Conservation (phyloP, 2,329 filamentous ascomycete genomes). For the Akanthomyces muscarius region DNA sequence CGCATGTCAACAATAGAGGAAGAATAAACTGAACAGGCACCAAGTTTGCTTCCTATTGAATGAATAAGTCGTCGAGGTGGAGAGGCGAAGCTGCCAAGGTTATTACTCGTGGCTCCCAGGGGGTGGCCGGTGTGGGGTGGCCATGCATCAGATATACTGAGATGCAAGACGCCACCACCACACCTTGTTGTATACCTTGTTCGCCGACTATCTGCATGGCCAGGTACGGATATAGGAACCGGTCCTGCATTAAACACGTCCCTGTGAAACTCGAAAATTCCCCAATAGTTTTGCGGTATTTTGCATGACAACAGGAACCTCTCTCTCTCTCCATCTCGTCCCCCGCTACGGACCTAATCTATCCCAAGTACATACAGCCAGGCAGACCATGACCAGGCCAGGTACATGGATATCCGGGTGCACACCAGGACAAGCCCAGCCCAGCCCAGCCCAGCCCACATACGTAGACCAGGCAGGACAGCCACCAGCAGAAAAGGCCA, state of each 20-base stretch:
- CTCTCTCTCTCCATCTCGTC: no score
- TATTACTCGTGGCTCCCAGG: neutral
- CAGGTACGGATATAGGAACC: neutral
- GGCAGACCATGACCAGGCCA: neutral
- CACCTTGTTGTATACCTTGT: no score
- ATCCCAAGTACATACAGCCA: neutral
- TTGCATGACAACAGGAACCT: no score
- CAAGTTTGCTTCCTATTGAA: no score
- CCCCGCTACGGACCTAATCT: neutral
- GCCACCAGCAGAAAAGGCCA: neutral
- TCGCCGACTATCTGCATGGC: no score
- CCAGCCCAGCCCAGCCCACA: no score
- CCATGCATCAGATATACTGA: conserved; percentile 13
- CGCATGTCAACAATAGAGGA: neutral
- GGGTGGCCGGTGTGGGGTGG: neutral
- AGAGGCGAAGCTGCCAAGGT: neutral
- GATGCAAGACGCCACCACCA: neutral
- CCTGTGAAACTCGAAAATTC: no score
- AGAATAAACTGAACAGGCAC: no score
- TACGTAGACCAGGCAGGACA: no score
- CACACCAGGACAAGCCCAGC: no score
- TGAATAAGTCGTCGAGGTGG: neutral
- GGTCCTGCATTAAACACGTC: neutral
- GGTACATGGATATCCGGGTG: neutral
- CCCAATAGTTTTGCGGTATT: no score